Evolutionary conservation across 106 monocot species (phyloP).

Genomic region (Acorus gramineus): DNA sequence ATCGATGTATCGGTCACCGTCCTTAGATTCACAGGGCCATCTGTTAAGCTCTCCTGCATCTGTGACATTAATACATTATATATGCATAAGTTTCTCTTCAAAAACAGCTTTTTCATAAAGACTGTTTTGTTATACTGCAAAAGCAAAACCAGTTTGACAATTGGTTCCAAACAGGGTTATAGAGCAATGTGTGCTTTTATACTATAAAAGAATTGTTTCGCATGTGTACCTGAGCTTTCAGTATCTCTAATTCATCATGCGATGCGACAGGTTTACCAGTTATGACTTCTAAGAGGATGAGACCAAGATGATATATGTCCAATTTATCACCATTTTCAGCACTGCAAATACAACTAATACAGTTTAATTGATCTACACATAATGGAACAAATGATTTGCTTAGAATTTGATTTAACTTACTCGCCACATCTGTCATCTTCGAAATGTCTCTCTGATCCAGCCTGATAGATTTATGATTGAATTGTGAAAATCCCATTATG

Average conservation of each 20-base stretch:
- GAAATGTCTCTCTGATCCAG: no score
- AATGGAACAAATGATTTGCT: not conserved
- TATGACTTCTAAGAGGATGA: slow-evolving; percentile 58
- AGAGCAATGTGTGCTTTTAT: no score
- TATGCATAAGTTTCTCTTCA: no score
- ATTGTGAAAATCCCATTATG: no score
- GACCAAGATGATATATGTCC: slow-evolving; percentile 53
- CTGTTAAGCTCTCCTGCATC: slow-evolving; percentile 42
- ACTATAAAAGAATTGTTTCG: no score
- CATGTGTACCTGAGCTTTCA: slow-evolving; percentile 29
- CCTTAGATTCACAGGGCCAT: slow-evolving; percentile 15
- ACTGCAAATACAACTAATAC: slow-evolving; percentile 11
- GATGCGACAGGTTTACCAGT: slow-evolving; percentile 30
- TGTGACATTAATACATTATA: slow-evolving; percentile 9
- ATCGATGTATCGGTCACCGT: slow-evolving; percentile 46
- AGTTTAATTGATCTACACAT: not conserved
- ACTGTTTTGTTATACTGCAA: no score
- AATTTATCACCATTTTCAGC: slow-evolving; percentile 42
- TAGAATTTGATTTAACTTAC: no score
- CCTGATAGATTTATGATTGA: no score
- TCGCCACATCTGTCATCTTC: no score
- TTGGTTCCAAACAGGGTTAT: no score
- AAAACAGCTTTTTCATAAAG: no score
- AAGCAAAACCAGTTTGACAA: no score
- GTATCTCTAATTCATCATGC: slow-evolving; percentile 18